These are phyloP conservation scores for Plectosphaerella cucumerina DNA, from an alignment of 2,329 filamentous ascomycete species.

Conservation along the genomic window DNA sequence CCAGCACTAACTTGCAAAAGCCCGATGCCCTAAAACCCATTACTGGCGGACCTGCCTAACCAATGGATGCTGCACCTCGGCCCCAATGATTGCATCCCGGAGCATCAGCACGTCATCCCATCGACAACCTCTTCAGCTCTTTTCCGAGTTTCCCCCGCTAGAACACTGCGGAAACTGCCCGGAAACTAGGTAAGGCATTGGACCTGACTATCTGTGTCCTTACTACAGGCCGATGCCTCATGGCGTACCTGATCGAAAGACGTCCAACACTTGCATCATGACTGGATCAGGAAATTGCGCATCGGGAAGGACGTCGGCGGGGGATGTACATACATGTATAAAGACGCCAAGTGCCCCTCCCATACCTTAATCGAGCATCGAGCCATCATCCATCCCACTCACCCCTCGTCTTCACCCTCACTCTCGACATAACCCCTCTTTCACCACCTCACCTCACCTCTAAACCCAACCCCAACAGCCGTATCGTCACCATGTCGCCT, in stretches of 20 bases:
- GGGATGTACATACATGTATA: background rate
- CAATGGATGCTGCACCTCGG: too few relatives aligned
- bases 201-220: too few relatives aligned
- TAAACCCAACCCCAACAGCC: background rate
- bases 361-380: background rate
- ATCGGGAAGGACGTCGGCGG: background rate
- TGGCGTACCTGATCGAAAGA: background rate
- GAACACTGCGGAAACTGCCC: too few relatives aligned
- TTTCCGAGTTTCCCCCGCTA: too few relatives aligned
- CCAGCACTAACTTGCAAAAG: too few relatives aligned
- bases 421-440: background rate
- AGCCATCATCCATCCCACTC: background rate
- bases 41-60: too few relatives aligned
- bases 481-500: conserved; percentile 13
- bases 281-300: background rate
- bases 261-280: background rate
- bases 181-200: too few relatives aligned
- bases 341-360: background rate
- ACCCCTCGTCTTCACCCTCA: background rate
- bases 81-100: too few relatives aligned
- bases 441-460: background rate
- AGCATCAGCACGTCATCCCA: too few relatives aligned
- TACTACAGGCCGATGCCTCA: too few relatives aligned
- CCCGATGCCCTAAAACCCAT: too few relatives aligned
- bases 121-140: too few relatives aligned